phyloP scores from a whole-genome alignment of 2,329 filamentous ascomycete species.

The Mycosphaerella arachidis region DNA sequence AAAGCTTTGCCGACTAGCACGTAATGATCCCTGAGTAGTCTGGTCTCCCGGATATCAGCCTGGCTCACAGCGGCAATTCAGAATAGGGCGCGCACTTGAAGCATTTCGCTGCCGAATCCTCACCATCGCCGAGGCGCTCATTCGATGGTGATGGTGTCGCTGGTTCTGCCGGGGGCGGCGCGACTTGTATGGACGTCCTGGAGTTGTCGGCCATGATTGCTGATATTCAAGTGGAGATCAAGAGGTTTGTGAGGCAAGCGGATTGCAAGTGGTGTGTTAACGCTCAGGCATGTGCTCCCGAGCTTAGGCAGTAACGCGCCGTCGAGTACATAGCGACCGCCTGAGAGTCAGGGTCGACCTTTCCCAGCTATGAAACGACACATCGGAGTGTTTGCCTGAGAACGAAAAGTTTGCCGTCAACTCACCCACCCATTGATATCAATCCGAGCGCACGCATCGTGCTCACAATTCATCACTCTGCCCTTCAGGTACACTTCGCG shows the following conservation, averaged over 20 bases:
- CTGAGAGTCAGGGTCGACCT: no score
- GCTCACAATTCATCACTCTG: no score
- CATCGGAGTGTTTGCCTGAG: no score
- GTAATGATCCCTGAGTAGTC: background rate
- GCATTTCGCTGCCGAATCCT: background rate
- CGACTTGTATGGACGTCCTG: background rate
- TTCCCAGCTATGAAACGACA: no score
- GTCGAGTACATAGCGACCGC: no score
- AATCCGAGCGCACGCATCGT: background rate
- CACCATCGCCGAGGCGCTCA: background rate
- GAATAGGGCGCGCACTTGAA: background rate
- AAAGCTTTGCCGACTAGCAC: constrained; percentile 3
- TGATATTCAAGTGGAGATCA: background rate
- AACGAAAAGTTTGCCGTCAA: no score
- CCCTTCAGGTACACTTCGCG: background rate
- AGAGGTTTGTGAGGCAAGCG: no score
- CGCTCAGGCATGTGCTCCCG: no score
- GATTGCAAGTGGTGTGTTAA: no score
- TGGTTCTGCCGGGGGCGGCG: background rate
- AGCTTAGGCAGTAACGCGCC: no score
- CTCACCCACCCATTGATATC: no score
- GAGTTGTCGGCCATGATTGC: background rate
- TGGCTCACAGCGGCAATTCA: background rate
- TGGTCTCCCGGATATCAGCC: background rate
- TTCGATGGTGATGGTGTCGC: background rate